Conservation (phyloP, 2,329 filamentous ascomycete species). For the Diaporthe vexans region DNA sequence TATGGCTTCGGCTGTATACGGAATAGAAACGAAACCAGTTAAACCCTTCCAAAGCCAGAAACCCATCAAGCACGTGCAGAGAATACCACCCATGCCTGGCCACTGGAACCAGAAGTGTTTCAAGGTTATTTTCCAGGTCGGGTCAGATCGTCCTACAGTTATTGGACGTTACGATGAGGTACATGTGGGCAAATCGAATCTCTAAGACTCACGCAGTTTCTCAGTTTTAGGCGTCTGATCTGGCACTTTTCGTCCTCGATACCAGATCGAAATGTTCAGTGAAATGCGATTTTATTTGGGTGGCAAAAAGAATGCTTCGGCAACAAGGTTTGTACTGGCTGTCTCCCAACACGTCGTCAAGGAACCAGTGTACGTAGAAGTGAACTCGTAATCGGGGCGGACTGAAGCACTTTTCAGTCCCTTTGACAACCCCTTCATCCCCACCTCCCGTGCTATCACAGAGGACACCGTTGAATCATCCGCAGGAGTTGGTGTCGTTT, state of each 20-base stretch:
- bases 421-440: not conserved
- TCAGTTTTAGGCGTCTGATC: not conserved
- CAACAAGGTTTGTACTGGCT: not conserved
- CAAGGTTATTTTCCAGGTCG: too few species aligned
- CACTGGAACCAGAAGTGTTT: too few species aligned
- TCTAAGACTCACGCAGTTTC: not conserved
- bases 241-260: not conserved
- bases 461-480: not conserved
- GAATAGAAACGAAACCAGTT: too few species aligned
- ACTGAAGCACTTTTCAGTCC: not conserved
- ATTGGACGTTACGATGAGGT: not conserved
- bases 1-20: too few species aligned
- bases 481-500: constrained; percentile 38
- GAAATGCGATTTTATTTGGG: not conserved
- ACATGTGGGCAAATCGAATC: not conserved
- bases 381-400: not conserved
- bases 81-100: too few species aligned
- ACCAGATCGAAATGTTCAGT: not conserved
- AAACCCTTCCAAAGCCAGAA: too few species aligned
- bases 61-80: too few species aligned
- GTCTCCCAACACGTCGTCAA: not conserved
- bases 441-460: too few species aligned
- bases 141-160: too few species aligned
- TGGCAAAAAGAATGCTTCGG: constrained; percentile 13
- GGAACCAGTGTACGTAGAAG: constrained; percentile 18